Evolutionary conservation across 257 asterid genomes (phyloP).

Genomic region (Ilex aquifolium): DNA sequence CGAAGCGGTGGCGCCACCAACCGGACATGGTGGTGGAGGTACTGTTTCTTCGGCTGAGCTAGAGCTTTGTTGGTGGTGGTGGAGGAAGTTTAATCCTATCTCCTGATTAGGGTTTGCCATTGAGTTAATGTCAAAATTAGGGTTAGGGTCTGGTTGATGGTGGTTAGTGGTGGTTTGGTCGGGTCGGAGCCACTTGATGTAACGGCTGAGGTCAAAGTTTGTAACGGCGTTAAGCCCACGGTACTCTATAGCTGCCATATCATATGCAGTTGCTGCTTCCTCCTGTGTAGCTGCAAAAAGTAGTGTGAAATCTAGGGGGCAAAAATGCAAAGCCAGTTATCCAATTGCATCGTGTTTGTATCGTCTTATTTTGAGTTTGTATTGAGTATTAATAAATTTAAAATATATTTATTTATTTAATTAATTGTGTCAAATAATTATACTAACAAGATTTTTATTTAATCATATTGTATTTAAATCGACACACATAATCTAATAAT

Average conservation of each 20-base stretch:
- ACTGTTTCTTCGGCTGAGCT: constrained; percentile 17
- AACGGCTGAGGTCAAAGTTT: constrained; percentile 85
- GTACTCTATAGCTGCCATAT: constrained; percentile 92
- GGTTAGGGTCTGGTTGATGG: constrained; percentile 14
- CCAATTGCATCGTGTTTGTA: no score
- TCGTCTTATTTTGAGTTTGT: no score
- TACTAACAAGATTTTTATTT: no score
- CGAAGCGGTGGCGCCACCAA: constrained; percentile 21
- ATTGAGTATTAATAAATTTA: no score
- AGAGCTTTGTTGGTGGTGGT: constrained; percentile 30
- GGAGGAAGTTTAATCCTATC: constrained; percentile 21
- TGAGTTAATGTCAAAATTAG: constrained; percentile 16
- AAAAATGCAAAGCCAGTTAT: neutral
- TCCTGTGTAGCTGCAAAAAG: constrained; percentile 74
- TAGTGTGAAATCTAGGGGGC: neutral
- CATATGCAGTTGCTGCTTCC: constrained; percentile 95
- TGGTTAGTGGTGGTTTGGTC: constrained; percentile 14
- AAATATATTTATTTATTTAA: no score
- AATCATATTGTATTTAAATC: no score
- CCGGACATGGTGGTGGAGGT: constrained; percentile 15
- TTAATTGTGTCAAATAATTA: no score
- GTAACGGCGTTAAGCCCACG: constrained; percentile 93
- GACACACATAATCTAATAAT: no score
- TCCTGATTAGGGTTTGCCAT: constrained; percentile 21
- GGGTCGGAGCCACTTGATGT: constrained; percentile 46